Evolutionary conservation across 495 filamentous ascomycete species (phyloP).

Genomic region (Xylaria nigripes): DNA sequence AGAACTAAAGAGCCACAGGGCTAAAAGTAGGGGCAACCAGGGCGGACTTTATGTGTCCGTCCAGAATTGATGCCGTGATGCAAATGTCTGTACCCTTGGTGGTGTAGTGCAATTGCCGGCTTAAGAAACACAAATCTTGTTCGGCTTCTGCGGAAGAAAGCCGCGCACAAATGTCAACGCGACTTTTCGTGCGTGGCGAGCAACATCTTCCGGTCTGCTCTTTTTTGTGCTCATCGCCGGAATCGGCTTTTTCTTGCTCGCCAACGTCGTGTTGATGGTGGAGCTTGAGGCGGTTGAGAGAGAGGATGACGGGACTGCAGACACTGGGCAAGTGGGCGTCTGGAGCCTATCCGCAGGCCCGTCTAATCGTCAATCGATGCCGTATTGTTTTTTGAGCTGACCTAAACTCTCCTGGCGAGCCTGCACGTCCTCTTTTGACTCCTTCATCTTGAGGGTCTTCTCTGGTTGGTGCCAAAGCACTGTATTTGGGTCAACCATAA

Average conservation of each 20-base stretch:
- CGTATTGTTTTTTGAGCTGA: constrained; percentile 93
- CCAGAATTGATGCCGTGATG: constrained; percentile 8
- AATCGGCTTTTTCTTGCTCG: constrained; percentile 22
- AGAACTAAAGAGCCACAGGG: constrained; percentile 20
- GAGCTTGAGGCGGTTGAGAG: constrained; percentile 31
- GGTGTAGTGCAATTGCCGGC: constrained; percentile 10
- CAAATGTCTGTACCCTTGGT: constrained; percentile 11
- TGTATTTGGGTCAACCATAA: constrained; percentile 31
- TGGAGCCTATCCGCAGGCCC: constrained; percentile 48
- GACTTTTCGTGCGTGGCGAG: constrained; percentile 30
- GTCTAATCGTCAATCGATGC: constrained; percentile 87
- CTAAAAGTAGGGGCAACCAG: constrained; percentile 10
- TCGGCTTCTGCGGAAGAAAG: constrained; percentile 24
- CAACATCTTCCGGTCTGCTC: constrained; percentile 25
- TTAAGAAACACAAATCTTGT: constrained; percentile 27
- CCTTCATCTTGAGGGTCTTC: constrained; percentile 89
- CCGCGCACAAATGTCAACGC: constrained; percentile 39
- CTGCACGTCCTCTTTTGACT: constrained; percentile 89
- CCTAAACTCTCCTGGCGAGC: constrained; percentile 95
- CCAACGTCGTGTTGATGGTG: constrained; percentile 18
- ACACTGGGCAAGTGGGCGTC: constrained; percentile 30
- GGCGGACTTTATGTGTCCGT: background rate
- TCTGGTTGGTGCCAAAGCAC: constrained; percentile 98
- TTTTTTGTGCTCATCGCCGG: constrained; percentile 25
- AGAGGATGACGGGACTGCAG: constrained; percentile 47